phyloP scores from a whole-genome alignment of 2,329 filamentous ascomycete species.

The Elsinoe arachidis region DNA sequence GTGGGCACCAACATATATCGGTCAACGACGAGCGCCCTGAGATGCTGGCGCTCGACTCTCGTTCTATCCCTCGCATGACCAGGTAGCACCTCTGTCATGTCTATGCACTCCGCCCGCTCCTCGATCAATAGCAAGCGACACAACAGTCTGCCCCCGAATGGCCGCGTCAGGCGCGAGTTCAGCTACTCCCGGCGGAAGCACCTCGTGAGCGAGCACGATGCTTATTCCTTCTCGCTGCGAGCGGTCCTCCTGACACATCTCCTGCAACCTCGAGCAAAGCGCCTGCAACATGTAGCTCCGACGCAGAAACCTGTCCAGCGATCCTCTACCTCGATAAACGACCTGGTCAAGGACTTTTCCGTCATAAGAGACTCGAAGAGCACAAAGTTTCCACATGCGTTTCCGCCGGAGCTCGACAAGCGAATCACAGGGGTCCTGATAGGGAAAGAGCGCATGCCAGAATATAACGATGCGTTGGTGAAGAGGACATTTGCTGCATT shows the following conservation, averaged over 20 bases:
- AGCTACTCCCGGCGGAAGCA: conserved; percentile 30
- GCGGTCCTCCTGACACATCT: conserved; percentile 89
- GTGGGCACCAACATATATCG: neutral
- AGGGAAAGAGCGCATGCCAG: conserved; percentile 73
- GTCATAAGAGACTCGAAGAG: conserved; percentile 59
- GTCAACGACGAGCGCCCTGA: conserved; percentile 6
- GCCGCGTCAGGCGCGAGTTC: conserved; percentile 31
- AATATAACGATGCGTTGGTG: conserved; percentile 81
- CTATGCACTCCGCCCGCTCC: conserved; percentile 23
- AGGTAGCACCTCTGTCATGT: conserved; percentile 20
- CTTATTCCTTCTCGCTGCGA: conserved; percentile 83
- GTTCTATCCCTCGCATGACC: neutral
- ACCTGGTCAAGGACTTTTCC: conserved; percentile 82
- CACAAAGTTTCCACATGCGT: conserved; percentile 61
- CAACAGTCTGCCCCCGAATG: conserved; percentile 35
- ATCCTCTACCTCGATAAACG: conserved; percentile 63
- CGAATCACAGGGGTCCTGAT: conserved; percentile 71
- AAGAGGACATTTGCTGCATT: conserved; percentile 93
- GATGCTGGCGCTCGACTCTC: conserved; percentile 6
- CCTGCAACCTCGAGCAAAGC: conserved; percentile 79
- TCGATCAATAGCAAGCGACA: conserved; percentile 31
- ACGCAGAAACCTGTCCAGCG: conserved; percentile 56
- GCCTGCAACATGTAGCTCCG: conserved; percentile 69
- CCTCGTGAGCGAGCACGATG: conserved; percentile 56
- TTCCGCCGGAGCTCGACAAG: conserved; percentile 63